Conservation (phyloP, 1,139 yeast species). For the Lodderomyces theae region DNA sequence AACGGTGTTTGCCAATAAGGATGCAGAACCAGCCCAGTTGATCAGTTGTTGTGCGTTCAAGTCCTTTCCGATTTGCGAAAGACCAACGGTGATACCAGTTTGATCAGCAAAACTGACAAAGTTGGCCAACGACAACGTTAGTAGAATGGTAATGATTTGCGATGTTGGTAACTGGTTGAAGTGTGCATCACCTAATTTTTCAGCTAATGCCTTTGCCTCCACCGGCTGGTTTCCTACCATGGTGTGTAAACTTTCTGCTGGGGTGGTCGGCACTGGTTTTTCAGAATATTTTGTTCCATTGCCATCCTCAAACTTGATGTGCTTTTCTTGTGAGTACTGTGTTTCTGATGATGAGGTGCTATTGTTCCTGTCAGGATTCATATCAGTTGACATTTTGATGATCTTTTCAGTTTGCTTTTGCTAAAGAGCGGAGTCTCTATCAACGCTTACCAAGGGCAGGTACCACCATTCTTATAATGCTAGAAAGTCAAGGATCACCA, state of each 20-base stretch:
- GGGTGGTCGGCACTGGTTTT: slow-evolving; percentile 10
- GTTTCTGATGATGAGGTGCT: slow-evolving; percentile 3
- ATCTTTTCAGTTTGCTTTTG: background rate
- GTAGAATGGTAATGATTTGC: slow-evolving; percentile 28
- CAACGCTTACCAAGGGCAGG: background rate
- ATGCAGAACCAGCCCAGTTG: slow-evolving; percentile 54
- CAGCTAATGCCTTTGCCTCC: slow-evolving; percentile 20
- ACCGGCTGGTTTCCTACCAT: slow-evolving; percentile 8
- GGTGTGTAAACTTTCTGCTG: slow-evolving; percentile 11
- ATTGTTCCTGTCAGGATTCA: slow-evolving; percentile 1
- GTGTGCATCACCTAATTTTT: slow-evolving; percentile 39
- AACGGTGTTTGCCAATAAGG: slow-evolving; percentile 44
- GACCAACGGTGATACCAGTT: slow-evolving; percentile 41
- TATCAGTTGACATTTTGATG: background rate
- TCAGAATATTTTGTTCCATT: slow-evolving; percentile 7
- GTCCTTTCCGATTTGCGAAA: slow-evolving; percentile 35
- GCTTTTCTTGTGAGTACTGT: slow-evolving; percentile 2
- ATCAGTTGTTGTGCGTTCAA: slow-evolving; percentile 36
- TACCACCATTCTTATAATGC: background rate
- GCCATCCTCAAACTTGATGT: slow-evolving; percentile 7
- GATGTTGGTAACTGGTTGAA: slow-evolving; percentile 31
- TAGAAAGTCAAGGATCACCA: background rate
- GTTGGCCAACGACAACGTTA: slow-evolving; percentile 25
- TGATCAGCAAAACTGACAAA: slow-evolving; percentile 40
- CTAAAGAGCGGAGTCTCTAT: background rate